These are phyloP conservation scores for Botrytis fragariae DNA, from an alignment of 2,329 filamentous ascomycete species.

Conservation along the genomic window DNA sequence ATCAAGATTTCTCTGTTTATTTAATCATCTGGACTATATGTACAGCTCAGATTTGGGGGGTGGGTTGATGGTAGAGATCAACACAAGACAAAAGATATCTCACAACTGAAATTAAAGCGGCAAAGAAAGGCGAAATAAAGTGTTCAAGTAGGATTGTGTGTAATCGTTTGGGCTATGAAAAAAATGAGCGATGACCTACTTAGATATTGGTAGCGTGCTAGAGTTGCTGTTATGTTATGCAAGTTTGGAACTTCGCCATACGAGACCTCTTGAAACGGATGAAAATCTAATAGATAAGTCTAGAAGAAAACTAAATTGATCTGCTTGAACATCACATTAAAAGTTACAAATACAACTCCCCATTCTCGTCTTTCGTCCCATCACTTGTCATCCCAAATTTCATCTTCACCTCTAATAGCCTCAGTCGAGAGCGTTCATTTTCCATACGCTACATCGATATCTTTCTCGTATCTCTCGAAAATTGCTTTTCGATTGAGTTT, in stretches of 20 bases:
- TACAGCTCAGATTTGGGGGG: no score
- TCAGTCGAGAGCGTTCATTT: not conserved
- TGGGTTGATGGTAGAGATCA: no score
- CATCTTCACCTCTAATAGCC: not conserved
- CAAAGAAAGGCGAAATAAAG: no score
- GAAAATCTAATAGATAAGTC: not conserved
- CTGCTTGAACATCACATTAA: not conserved
- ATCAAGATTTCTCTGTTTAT: no score
- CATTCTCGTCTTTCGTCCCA: not conserved
- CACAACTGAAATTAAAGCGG: no score
- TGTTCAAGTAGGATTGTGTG: not conserved
- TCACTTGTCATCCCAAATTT: not conserved
- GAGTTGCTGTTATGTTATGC: not conserved
- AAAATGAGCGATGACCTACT: not conserved
- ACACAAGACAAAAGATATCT: no score
- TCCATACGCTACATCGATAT: conserved; percentile 8
- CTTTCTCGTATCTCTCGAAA: conserved; percentile 14
- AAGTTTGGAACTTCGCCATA: not conserved
- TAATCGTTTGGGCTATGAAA: not conserved
- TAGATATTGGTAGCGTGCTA: not conserved
- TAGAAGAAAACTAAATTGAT: no score
- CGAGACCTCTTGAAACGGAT: not conserved
- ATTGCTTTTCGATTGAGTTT: conserved; percentile 18
- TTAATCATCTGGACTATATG: no score
- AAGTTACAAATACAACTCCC: not conserved